Evolutionary conservation across 176 grass and related monocot genomes (phyloP), one percentile per base, ranked within the genome.

Genomic region (Juncus inflexus): DNA sequence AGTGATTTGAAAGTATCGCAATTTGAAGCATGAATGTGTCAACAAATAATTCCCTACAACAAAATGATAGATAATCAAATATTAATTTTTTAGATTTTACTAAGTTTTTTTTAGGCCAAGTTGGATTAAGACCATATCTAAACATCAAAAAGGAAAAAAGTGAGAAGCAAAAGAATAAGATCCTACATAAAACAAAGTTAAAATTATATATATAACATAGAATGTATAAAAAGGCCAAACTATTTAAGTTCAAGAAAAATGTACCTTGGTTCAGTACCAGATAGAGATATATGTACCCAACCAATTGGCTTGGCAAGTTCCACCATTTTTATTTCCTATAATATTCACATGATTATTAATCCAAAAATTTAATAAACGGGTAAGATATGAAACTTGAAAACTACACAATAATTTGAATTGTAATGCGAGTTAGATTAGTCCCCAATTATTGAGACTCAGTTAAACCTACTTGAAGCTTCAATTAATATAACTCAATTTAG

Each of bases 21-120:
- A 97, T 77, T 84, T 97, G 88, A 67, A 97, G 88, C 88, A 97
- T 97, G 79, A 97, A 97, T 63, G 88, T 89, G 71, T 84, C 75
- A 60, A 97, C 74, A 74, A 91, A 89, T 64, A 83, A 89, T 61
- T 97, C 94, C 9, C 94, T 97, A 83, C 63, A 76, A 55, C 72
- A 43, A 69, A 58, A 60, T 54, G 65, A 15, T 38, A 70, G 19
- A 28, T 28, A 28, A 28, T 28, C 19, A 28, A 28, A 28, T 28
- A 28, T 28, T 28, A 28, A 28, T 1, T 28, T 28, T 28, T 28
- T 28, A 28, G 19, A 28, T 28, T 28, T 28, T 28, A 28, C 19
- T 28, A 28, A 28, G 19, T 28, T 28, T 28, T 28, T 28, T 28
- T 28, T 28, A 28, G 19, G 19, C 19, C 19, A 28, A 28, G 19